Conservation (phyloP, 352 stramenopile genomes). For the Globisporangium echinulatum region DNA sequence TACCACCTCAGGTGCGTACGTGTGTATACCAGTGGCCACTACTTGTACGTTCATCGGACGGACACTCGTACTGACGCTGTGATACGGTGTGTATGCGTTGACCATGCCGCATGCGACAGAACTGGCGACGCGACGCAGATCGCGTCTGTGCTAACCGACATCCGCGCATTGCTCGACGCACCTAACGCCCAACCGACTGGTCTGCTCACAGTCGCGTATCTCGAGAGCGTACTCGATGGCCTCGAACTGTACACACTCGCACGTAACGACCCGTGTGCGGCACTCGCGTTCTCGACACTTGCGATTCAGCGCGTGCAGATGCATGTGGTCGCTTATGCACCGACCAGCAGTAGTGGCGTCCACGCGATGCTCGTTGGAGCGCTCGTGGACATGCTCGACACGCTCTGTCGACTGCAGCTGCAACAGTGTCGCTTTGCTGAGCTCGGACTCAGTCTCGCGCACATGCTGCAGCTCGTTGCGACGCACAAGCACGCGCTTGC, state of each 20-base stretch:
- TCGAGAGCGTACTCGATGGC: conserved; percentile 50
- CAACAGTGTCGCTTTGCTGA: conserved; percentile 63
- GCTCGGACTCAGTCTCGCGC: conserved; percentile 46
- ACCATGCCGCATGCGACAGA: conserved; percentile 9
- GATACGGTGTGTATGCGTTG: background rate
- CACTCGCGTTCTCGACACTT: conserved; percentile 37
- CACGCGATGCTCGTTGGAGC: conserved; percentile 43
- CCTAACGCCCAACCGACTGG: conserved; percentile 2
- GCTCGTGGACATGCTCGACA: conserved; percentile 65
- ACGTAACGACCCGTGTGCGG: conserved; percentile 37
- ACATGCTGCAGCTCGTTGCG: conserved; percentile 55
- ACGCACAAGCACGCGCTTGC: conserved; percentile 40
- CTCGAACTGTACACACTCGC: conserved; percentile 32
- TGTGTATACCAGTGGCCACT: too few species aligned
- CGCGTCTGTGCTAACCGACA: conserved; percentile 30
- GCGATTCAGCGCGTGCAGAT: conserved; percentile 45
- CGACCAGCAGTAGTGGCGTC: conserved; percentile 19
- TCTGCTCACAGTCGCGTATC: conserved; percentile 28
- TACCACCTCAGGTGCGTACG: conserved; percentile 37
- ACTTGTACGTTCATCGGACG: too few species aligned
- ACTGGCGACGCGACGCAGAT: conserved; percentile 42
- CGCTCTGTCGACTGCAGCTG: conserved; percentile 49
- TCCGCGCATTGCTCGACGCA: conserved; percentile 16
- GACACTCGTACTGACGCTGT: too few species aligned
- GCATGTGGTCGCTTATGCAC: conserved; percentile 35